These are phyloP conservation scores for Sequoiadendron giganteum DNA, from an alignment of 75 land plant genomes.

Conservation along the genomic window DNA sequence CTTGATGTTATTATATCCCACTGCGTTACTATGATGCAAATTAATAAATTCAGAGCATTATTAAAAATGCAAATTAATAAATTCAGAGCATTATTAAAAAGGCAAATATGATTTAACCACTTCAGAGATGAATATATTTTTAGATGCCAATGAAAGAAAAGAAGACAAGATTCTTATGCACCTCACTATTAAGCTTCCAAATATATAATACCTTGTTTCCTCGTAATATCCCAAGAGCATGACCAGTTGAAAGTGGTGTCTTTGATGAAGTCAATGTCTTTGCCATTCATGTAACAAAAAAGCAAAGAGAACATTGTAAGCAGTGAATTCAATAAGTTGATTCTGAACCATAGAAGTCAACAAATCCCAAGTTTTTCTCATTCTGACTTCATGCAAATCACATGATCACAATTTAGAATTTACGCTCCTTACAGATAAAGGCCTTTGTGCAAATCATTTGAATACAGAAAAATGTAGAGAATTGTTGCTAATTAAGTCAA, in stretches of 20 bases:
- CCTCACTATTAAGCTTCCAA: not conserved
- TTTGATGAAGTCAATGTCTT: slow-evolving; percentile 58
- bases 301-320: not conserved
- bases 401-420: not conserved
- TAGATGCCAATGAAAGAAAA: not conserved
- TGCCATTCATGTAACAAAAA: not conserved
- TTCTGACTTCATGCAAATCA: not conserved
- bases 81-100: not conserved
- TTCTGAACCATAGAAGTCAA: not conserved
- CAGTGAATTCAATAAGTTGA: not conserved
- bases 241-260: slow-evolving; percentile 44
- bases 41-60: slow-evolving; percentile 1
- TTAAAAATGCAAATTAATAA: slow-evolving; percentile 1
- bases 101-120: not conserved
- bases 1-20: not conserved
- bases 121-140: not conserved
- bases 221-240: slow-evolving; percentile 74
- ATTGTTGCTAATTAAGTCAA: not conserved
- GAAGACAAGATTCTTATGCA: not conserved
- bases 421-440: not conserved
- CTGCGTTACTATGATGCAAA: not conserved
- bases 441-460: not conserved
- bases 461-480: not conserved
- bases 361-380: not conserved
- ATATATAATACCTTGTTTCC: slow-evolving; percentile 56